Base-by-base conservation (phyloP, 2,329 filamentous ascomycete species). In the Penicillium sp. region DNA sequence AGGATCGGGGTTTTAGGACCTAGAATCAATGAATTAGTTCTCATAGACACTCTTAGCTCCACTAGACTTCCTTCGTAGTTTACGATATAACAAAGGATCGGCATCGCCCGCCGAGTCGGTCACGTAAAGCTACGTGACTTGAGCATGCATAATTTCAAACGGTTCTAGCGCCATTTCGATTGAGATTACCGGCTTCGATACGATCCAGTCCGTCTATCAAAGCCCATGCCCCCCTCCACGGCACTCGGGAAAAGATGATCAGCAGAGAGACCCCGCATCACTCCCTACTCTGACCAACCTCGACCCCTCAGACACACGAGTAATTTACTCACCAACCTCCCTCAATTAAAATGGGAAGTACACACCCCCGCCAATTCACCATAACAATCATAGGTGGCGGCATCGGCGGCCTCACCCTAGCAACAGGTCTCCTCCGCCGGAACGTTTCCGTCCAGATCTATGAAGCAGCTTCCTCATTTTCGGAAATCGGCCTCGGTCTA, bases 321-420 rank as follows among this genome's bases (percentile, higher is more conserved):
- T 6, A 26, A 24, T n/a, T 4, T 4, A 23, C 8, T 9, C 39
- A 42, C 9, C 3, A 29, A 8, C 28, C 28, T 9, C 28, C 6
- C 39, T 9, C 9, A 13, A 4, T 15, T 12, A 26, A 26, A n/a
- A 49, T 49, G 47, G 33, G 23, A 8, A 31, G 21, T 24, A 38
- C 42, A 36, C 4, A 6, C 1, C 5, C 42, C 1, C 16, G 49
- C 34, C 9, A 42, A 42, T 77, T 76, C 66, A 73, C 71, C 48
- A 69, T 84, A 53, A 82, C 82, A 58, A 81, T 86, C 38, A 70
- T 85, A 15, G 83, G 83, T 53, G 82, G 81, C 39, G 83, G 82
- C 31, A 83, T 85, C 53, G 78, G 77, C 24, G 83, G 83, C 24
- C 72, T 85, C 16, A 71, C 71, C 8, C 75, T 85, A 8, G 80